A percentile compares a stretch with the other conserved stretches of the same genome.
phyloP scores from a whole-genome alignment of 116 monocot genomes.

The Phalaenopsis hybrid region DNA sequence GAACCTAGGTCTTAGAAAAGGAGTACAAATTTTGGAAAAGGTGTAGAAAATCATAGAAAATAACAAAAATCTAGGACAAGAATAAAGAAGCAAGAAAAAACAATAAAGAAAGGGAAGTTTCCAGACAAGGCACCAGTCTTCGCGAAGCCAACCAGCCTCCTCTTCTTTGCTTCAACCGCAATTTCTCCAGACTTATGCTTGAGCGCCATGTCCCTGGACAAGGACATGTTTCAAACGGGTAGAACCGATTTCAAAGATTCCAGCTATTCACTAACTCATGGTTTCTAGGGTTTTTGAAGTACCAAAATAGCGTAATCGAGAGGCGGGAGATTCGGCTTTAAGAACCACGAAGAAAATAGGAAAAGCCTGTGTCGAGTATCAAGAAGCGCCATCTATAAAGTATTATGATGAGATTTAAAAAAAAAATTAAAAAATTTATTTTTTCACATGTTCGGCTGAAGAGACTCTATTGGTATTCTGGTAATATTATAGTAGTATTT shows the following conservation, averaged over 20 bases:
- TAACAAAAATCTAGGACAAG: background rate
- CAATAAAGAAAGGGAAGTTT: background rate
- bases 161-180: slow-evolving; percentile 45
- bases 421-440: no score
- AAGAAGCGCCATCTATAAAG: no score
- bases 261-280: background rate
- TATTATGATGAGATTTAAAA: no score
- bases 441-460: no score
- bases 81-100: background rate
- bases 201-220: slow-evolving; percentile 40
- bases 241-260: background rate
- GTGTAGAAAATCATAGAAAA: background rate
- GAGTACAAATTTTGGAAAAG: background rate
- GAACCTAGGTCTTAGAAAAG: background rate
- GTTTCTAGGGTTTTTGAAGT: slow-evolving; percentile 16
- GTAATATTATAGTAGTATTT: no score
- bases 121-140: slow-evolving; percentile 28
- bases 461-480: no score
- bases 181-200: slow-evolving; percentile 47
- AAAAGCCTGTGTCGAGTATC: background rate
- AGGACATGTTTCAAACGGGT: background rate
- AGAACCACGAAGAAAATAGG: background rate
- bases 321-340: slow-evolving; percentile 5
- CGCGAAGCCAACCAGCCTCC: slow-evolving; percentile 65
- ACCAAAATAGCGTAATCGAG: no score